These are phyloP conservation scores for Recurvomyces mirabilis DNA, from an alignment of 495 filamentous ascomycete species.

Conservation along the genomic window DNA sequence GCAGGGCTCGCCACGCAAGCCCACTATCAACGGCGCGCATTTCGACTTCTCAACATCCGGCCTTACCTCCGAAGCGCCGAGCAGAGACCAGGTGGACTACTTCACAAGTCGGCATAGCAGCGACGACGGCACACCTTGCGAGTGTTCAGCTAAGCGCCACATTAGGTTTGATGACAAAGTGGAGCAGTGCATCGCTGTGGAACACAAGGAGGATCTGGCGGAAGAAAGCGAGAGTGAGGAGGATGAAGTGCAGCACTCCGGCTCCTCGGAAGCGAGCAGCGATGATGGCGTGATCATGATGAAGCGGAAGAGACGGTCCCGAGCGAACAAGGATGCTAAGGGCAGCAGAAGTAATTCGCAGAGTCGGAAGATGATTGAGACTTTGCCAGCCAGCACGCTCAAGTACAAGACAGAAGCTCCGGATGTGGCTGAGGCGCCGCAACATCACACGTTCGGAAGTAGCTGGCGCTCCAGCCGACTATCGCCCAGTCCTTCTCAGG, in stretches of 20 bases:
- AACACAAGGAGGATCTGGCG: constrained; percentile 51
- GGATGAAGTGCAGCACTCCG: constrained; percentile 53
- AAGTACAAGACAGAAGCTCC: constrained; percentile 80
- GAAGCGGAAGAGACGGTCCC: constrained; percentile 41
- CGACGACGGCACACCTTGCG: constrained; percentile 47
- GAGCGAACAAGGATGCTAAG: neutral
- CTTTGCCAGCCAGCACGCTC: constrained; percentile 80
- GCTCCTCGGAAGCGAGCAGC: constrained; percentile 25
- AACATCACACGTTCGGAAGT: constrained; percentile 26
- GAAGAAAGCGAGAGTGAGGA: constrained; percentile 37
- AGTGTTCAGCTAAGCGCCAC: constrained; percentile 55
- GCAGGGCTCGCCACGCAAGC: constrained; percentile 44
- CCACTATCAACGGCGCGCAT: constrained; percentile 39
- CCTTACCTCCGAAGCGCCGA: constrained; percentile 42
- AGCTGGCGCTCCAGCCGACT: constrained; percentile 36
- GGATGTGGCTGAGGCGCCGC: constrained; percentile 37
- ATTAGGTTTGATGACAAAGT: constrained; percentile 97
- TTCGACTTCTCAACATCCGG: constrained; percentile 55
- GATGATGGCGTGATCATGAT: constrained; percentile 79
- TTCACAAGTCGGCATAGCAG: constrained; percentile 50
- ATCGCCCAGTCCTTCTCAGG: constrained; percentile 63
- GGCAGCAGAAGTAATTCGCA: constrained; percentile 4
- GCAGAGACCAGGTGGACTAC: constrained; percentile 45
- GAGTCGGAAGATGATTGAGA: constrained; percentile 56
- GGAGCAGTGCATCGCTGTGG: constrained; percentile 88